Evolutionary conservation across 805 yeast genomes (phyloP).

Genomic region (Lachancea meyersii): DNA sequence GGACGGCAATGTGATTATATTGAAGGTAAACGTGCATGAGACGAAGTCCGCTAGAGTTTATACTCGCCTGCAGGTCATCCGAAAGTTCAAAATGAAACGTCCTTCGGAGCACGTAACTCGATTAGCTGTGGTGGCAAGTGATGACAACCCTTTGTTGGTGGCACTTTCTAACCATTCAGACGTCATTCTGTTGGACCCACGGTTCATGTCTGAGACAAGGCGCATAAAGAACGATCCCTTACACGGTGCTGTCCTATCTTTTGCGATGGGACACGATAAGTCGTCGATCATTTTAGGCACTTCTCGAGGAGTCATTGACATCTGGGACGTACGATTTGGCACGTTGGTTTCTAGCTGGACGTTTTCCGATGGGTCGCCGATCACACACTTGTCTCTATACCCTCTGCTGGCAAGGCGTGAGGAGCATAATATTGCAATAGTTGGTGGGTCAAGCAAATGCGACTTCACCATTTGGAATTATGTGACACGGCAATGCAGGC

Average conservation of each 20-base stretch:
- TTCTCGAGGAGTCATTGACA: conserved; percentile 57
- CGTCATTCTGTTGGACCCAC: conserved; percentile 50
- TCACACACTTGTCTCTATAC: conserved; percentile 42
- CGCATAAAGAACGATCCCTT: conserved; percentile 47
- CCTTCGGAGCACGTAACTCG: conserved; percentile 41
- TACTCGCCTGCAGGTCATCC: conserved; percentile 19
- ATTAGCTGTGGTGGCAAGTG: conserved; percentile 37
- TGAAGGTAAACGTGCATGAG: conserved; percentile 34
- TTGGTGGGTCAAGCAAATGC: conserved; percentile 59
- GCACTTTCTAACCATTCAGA: conserved; percentile 48
- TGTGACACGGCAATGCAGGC: conserved; percentile 52
- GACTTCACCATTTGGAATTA: conserved; percentile 73
- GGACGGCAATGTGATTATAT: conserved; percentile 32
- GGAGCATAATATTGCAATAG: conserved; percentile 41
- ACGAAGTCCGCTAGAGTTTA: conserved; percentile 10
- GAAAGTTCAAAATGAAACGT: conserved; percentile 18
- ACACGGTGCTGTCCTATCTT: conserved; percentile 61
- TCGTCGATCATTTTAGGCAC: conserved; percentile 76
- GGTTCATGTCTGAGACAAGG: conserved; percentile 42
- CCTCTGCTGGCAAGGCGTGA: conserved; percentile 32
- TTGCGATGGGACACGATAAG: conserved; percentile 47
- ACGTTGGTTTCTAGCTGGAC: conserved; percentile 57
- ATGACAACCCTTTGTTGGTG: conserved; percentile 40
- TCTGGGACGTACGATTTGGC: conserved; percentile 78
- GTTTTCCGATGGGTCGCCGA: conserved; percentile 45